Conservation (phyloP, 371 early-diverging fungal genomes). For the Mucor racemosus region DNA sequence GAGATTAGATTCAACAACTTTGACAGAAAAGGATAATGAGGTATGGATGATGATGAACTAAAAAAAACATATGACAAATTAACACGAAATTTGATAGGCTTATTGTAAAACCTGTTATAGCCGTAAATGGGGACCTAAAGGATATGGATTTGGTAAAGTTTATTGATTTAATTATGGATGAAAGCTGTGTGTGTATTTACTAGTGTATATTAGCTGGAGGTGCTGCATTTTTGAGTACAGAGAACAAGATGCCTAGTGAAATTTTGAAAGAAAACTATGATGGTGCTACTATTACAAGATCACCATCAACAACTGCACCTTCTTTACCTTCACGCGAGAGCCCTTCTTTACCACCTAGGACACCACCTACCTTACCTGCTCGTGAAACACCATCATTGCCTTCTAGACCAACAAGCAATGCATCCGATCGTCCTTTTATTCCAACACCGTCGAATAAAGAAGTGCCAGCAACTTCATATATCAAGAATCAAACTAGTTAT, state of each 20-base stretch:
- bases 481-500: slow-evolving; percentile 37
- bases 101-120: slow-evolving; percentile 54
- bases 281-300: neutral
- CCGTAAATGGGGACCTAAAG: slow-evolving; percentile 59
- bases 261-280: slow-evolving; percentile 33
- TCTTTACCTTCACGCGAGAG: slow-evolving; percentile 17
- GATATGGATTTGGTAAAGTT: slow-evolving; percentile 54
- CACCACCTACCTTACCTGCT: neutral
- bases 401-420: neutral
- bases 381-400: neutral
- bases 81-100: slow-evolving; percentile 32
- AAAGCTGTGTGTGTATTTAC: neutral
- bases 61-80: neutral
- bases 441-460: slow-evolving; percentile 12
- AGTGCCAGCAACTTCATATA: slow-evolving; percentile 12
- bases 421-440: neutral
- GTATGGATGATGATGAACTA: slow-evolving; percentile 19
- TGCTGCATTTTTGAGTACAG: slow-evolving; percentile 54
- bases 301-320: slow-evolving; percentile 7
- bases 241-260: slow-evolving; percentile 50
- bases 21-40: slow-evolving; percentile 50
- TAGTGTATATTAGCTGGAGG: slow-evolving; percentile 40
- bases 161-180: neutral
- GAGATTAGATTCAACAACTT: slow-evolving; percentile 49
- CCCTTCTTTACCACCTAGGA: slow-evolving; percentile 20